A percentile compares a stretch with the other conserved stretches of the same genome.
Conservation (phyloP, 352 stramenopile genomes). For the Globisporangium iwayamae region DNA sequence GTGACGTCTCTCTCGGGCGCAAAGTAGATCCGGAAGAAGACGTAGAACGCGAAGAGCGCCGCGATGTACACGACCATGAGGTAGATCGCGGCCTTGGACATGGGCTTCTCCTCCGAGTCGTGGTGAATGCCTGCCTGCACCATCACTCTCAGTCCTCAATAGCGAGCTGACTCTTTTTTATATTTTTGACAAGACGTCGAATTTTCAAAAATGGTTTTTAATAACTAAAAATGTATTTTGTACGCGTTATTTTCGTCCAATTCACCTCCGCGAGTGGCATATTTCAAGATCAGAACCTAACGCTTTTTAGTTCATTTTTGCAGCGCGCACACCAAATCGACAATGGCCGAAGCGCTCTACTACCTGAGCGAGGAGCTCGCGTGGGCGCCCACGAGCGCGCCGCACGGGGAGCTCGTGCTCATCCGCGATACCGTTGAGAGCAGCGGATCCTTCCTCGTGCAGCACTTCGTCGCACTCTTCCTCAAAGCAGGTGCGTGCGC, state of each 20-base stretch:
- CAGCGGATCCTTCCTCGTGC: conserved; percentile 54
- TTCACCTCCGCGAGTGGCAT: too few species aligned
- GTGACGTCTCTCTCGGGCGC: conserved; percentile 48
- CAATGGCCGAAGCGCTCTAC: conserved; percentile 59
- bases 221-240: too few species aligned
- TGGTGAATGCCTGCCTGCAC: conserved; percentile 79
- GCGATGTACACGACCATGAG: conserved; percentile 31
- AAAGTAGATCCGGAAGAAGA: conserved; percentile 72
- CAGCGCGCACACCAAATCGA: too few species aligned
- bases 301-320: too few species aligned
- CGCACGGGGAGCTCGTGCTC: conserved; percentile 48
- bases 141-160: too few species aligned
- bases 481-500: conserved; percentile 50
- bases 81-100: conserved; percentile 60
- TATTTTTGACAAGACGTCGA: too few species aligned
- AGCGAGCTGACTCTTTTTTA: too few species aligned
- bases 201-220: too few species aligned
- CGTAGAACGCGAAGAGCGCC: conserved; percentile 49
- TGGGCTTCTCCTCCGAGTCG: conserved; percentile 69
- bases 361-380: conserved; percentile 45
- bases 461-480: conserved; percentile 71
- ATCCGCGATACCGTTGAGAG: conserved; percentile 58
- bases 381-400: conserved; percentile 47
- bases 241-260: too few species aligned
- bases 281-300: too few species aligned